phyloP scores from a whole-genome alignment of 1,284 basidiomycete genomes.

The Fomitopsis schrenkii region DNA sequence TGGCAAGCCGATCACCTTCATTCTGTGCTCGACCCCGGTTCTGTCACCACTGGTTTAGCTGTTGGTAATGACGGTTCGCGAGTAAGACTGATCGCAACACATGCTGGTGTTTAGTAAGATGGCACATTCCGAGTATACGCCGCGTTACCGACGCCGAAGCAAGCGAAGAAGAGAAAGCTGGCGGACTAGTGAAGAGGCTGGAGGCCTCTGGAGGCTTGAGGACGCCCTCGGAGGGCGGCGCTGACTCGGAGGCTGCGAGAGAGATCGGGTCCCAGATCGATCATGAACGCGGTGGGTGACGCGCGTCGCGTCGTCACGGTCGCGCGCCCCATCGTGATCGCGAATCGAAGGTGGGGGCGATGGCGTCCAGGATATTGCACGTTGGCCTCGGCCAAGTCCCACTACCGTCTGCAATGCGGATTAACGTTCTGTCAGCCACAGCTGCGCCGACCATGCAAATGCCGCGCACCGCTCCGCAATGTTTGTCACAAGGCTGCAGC shows the following conservation, averaged over 20 bases:
- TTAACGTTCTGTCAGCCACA: background rate
- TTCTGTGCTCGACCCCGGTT: background rate
- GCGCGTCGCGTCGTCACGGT: background rate
- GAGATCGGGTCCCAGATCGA: background rate
- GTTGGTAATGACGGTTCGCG: too few species aligned
- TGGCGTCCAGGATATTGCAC: background rate
- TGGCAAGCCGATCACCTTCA: too few species aligned
- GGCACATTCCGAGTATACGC: too few species aligned
- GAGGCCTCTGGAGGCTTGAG: too few species aligned
- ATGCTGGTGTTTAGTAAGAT: too few species aligned
- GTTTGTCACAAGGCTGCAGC: background rate
- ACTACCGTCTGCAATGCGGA: background rate
- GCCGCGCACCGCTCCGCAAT: background rate
- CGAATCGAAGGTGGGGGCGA: background rate
- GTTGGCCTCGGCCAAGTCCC: background rate
- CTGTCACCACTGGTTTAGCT: too few species aligned
- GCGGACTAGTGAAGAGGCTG: too few species aligned
- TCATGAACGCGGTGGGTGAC: background rate
- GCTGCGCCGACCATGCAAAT: background rate
- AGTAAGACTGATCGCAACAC: too few species aligned
- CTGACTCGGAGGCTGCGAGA: too few species aligned
- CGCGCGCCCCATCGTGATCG: background rate
- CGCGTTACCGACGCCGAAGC: too few species aligned
- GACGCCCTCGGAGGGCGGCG: too few species aligned
- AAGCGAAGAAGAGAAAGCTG: too few species aligned